Conservation (phyloP, 495 filamentous ascomycete species). For the Articulospora tetracladia region DNA sequence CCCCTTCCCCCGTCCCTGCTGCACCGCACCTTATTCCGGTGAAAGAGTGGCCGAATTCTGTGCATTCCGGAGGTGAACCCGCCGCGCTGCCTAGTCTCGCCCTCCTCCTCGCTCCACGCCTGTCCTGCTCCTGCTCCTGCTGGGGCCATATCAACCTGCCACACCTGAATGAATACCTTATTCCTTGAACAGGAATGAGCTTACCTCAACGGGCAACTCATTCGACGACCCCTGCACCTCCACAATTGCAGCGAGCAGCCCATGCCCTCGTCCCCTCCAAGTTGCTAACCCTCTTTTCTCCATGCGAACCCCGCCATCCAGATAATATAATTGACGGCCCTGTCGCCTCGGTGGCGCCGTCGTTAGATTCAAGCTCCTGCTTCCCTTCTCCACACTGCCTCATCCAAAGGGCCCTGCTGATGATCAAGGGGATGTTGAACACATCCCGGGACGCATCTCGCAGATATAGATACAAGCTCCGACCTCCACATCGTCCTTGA, state of each 20-base stretch:
- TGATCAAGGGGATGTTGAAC: slow-evolving; percentile 17
- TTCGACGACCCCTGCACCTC: slow-evolving; percentile 9
- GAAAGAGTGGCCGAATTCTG: slow-evolving; percentile 21
- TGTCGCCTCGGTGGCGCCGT: slow-evolving; percentile 16
- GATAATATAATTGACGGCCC: slow-evolving; percentile 19
- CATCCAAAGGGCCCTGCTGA: slow-evolving; percentile 19
- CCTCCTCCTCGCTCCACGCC: background rate
- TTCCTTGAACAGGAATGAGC: slow-evolving; percentile 1
- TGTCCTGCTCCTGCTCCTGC: background rate
- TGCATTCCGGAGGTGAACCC: slow-evolving; percentile 17
- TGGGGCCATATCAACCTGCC: background rate
- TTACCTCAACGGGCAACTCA: background rate
- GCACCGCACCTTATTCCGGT: slow-evolving; percentile 14
- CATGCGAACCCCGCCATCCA: slow-evolving; percentile 28
- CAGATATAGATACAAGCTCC: slow-evolving; percentile 23
- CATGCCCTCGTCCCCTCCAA: slow-evolving; percentile 10
- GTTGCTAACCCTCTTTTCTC: slow-evolving; percentile 6
- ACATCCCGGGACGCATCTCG: slow-evolving; percentile 14
- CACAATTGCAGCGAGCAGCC: slow-evolving; percentile 16
- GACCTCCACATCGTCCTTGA: background rate
- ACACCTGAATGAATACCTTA: background rate
- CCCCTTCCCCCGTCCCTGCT: too few relatives aligned
- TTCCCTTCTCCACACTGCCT: slow-evolving; percentile 11
- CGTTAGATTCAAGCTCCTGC: slow-evolving; percentile 6
- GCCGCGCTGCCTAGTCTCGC: slow-evolving; percentile 7